Base-by-base conservation (phyloP, 805 yeast species). In the Wickerhamiella hasegawae region DNA sequence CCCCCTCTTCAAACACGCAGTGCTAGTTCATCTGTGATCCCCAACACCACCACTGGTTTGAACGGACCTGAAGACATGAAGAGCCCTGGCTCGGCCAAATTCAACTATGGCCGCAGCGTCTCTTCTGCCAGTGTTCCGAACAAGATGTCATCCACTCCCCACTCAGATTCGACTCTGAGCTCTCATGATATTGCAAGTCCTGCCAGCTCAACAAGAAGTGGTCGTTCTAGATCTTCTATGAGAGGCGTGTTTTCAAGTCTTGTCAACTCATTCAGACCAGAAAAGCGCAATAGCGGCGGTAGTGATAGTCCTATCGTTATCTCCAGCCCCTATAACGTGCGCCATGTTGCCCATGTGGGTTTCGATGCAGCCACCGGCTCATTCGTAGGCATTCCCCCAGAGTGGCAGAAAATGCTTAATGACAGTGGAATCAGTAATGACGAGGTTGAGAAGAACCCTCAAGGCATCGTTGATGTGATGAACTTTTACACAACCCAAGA, bases 311-410 rank as follows among this genome's bases (percentile, higher is more conserved):
- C 33, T 14, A 42, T 50, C 15, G 73, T 73, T 45, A 90, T 87
- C 34, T 80, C 94, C n/a, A 76, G 83, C 0, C 98, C 98, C 0
- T 83, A 77, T 54, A 83, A 82, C 49, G 78, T 90, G 14, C 76
- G 81, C 50, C 94, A 85, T 51, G 77, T 83, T 24, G 83, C 90
- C n/a, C 97, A 90, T 53, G 97, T 90, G 8, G 95, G 94, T 22
- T 76, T 79, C 39, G 93, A 87, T 53, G 62, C 71, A 10, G 73
- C 71, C 44, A 74, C 87, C 14, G 95, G 95, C 11, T 76, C 81
- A 37, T 87, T 78, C 51, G 80, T 85, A 1, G 97, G 96, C 1
- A 63, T 90, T 31, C 98, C 98, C 1, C 76, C 73, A 19, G 94
- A 82, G 49, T 90, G 98, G 97, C 87, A 83, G 44, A 68, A 70